Evolutionary conservation across 768 basidiomycete species (phyloP).

Genomic region (Hygrophoropsis aurantiaca): DNA sequence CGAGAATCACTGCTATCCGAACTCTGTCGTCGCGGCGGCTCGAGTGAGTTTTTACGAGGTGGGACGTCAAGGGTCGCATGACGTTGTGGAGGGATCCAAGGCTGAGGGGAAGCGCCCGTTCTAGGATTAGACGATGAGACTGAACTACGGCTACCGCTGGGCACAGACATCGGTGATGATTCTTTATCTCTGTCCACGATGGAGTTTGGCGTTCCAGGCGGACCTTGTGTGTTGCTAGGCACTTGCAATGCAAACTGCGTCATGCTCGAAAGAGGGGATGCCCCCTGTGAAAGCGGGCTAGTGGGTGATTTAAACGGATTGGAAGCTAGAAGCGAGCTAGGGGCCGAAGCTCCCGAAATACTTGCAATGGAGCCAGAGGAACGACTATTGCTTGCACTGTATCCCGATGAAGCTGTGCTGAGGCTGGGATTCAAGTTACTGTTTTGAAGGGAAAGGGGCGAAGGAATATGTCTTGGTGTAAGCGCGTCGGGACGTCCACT

Average conservation of each 20-base stretch:
- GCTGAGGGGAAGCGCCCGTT: conserved; percentile 8
- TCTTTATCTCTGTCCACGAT: conserved; percentile 20
- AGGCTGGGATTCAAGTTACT: conserved; percentile 2
- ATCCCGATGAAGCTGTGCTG: conserved; percentile 4
- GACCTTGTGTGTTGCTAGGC: conserved; percentile 3
- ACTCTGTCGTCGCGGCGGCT: conserved; percentile 18
- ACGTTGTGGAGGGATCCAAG: conserved; percentile 9
- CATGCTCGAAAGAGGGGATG: conserved; percentile 1
- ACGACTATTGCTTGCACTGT: too few species aligned
- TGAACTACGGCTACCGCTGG: conserved; percentile 8
- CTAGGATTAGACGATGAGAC: conserved; percentile 11
- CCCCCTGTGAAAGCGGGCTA: conserved; percentile 35
- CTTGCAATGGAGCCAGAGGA: too few species aligned
- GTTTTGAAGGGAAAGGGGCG: conserved; percentile 16
- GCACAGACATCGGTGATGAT: conserved; percentile 7
- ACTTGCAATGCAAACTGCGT: conserved; percentile 4
- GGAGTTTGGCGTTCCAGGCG: conserved; percentile 8
- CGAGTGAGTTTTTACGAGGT: conserved; percentile 16
- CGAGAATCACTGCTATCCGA: conserved; percentile 31
- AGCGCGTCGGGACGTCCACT: conserved; percentile 19
- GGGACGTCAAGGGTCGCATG: conserved; percentile 19
- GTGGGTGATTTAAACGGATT: conserved; percentile 30
- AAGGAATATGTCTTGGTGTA: conserved; percentile 14
- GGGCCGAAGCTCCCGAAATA: conserved; percentile 8
- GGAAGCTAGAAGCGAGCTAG: conserved; percentile 33